phyloP scores from a whole-genome alignment of 352 stramenopile species.

The Phytophthora podocarpi region DNA sequence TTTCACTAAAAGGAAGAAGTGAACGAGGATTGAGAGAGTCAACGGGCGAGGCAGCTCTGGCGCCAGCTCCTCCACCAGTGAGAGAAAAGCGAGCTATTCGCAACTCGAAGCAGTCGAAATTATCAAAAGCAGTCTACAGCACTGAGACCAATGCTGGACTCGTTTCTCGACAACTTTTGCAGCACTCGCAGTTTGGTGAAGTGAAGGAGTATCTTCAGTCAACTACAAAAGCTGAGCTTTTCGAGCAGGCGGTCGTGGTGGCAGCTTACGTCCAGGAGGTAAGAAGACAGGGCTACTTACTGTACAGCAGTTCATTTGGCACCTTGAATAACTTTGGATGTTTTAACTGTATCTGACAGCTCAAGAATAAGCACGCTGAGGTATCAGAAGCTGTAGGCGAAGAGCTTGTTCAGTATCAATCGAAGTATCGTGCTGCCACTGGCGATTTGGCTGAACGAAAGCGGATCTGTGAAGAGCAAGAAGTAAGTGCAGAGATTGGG shows the following conservation, averaged over 20 bases:
- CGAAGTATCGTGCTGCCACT: slow-evolving; percentile 23
- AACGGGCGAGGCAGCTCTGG: neutral
- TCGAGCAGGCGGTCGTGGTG: slow-evolving; percentile 49
- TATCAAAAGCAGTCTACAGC: neutral
- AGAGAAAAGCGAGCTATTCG: neutral
- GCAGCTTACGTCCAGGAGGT: slow-evolving; percentile 54
- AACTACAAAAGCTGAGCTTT: slow-evolving; percentile 51
- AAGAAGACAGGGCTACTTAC: no score
- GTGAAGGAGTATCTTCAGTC: slow-evolving; percentile 39
- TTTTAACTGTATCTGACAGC: no score
- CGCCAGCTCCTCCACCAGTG: neutral
- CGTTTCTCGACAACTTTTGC: slow-evolving; percentile 56
- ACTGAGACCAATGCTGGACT: slow-evolving; percentile 38
- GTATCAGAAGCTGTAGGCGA: slow-evolving; percentile 22
- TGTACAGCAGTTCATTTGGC: no score
- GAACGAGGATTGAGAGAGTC: no score
- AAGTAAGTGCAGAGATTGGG: slow-evolving; percentile 19
- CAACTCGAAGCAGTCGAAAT: slow-evolving; percentile 6
- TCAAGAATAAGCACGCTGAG: slow-evolving; percentile 26
- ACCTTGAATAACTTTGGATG: no score
- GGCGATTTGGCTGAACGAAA: slow-evolving; percentile 36
- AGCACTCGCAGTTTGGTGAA: slow-evolving; percentile 48
- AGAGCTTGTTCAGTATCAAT: slow-evolving; percentile 29
- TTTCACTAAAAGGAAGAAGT: neutral
- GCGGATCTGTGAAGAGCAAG: slow-evolving; percentile 15